Conservation (phyloP, 1,139 yeast species). For the Williopsis jadinii region DNA sequence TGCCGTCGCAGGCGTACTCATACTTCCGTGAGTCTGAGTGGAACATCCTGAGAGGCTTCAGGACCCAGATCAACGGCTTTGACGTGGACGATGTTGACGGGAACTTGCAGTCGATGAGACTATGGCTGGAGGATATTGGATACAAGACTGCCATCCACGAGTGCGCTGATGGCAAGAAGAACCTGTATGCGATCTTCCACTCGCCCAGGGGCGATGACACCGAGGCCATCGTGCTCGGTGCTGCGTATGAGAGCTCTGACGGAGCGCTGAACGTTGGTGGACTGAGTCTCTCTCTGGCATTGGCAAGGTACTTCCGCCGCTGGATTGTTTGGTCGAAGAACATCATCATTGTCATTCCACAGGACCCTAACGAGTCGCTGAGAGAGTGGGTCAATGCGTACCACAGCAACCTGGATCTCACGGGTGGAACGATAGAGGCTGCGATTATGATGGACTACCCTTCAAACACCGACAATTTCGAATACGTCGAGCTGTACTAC, state of each 20-base stretch:
- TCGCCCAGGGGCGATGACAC: constrained; percentile 96
- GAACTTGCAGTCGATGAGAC: constrained; percentile 38
- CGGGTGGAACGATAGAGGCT: constrained; percentile 95
- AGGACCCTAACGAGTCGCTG: constrained; percentile 60
- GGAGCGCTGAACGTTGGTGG: constrained; percentile 70
- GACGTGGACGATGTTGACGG: constrained; percentile 18
- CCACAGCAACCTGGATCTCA: constrained; percentile 74
- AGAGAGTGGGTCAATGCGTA: constrained; percentile 93
- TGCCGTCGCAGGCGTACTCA: constrained; percentile 94
- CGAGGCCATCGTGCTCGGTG: constrained; percentile 86
- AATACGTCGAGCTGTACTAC: constrained; percentile 66
- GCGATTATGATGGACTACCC: constrained; percentile 84
- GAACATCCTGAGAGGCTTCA: constrained; percentile 83
- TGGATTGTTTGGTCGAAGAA: constrained; percentile 97
- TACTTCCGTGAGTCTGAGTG: constrained; percentile 93
- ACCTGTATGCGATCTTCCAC: constrained; percentile 78
- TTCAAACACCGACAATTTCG: constrained; percentile 57
- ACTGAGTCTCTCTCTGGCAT: constrained; percentile 59
- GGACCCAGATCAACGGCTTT: constrained; percentile 37
- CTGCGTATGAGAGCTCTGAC: constrained; percentile 74
- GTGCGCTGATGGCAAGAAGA: constrained; percentile 32
- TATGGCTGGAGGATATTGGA: constrained; percentile 70
- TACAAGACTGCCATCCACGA: constrained; percentile 52
- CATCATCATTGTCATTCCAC: constrained; percentile 78
- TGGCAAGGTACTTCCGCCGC: constrained; percentile 72